A percentile compares a stretch with the other conserved stretches of the same genome.
Evolutionary conservation across 257 asterid genomes (phyloP).

Genomic region (Solanum pinnatisectum): DNA sequence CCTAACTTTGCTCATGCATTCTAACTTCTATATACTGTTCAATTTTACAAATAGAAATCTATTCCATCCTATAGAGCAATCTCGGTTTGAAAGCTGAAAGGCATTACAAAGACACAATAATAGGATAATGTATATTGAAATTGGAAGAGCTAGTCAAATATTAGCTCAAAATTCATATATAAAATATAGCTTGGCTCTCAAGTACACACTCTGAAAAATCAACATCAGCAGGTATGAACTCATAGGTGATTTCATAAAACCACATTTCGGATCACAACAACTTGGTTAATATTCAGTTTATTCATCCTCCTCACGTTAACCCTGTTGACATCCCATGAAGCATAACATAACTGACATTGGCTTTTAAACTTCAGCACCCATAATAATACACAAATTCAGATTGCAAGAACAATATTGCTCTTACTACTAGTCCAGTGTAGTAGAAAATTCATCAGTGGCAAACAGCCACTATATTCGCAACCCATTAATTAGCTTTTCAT

Average conservation of each 20-base stretch:
- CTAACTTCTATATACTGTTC: background rate
- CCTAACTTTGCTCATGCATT: background rate
- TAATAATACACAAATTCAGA: background rate
- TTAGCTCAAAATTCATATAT: too few relatives aligned
- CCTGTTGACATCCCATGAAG: background rate
- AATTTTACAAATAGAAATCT: background rate
- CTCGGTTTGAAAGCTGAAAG: background rate
- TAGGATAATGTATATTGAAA: too few relatives aligned
- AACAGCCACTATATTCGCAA: background rate
- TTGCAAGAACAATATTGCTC: background rate
- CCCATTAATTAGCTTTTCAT: background rate
- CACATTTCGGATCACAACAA: background rate
- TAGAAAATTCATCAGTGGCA: background rate
- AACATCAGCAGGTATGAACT: background rate
- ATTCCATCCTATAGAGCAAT: background rate
- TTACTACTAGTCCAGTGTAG: background rate
- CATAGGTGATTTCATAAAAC: background rate
- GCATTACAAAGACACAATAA: background rate
- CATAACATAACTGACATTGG: background rate
- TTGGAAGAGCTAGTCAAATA: too few relatives aligned
- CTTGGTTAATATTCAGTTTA: background rate
- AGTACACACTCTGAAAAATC: background rate
- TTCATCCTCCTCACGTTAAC: background rate
- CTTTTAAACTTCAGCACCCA: background rate
- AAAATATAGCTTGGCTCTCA: too few relatives aligned